A percentile compares a stretch with the other conserved stretches of the same genome.
These are phyloP conservation scores for Claviceps sp. DNA, from an alignment of 2,329 filamentous ascomycete species.

Conservation along the genomic window DNA sequence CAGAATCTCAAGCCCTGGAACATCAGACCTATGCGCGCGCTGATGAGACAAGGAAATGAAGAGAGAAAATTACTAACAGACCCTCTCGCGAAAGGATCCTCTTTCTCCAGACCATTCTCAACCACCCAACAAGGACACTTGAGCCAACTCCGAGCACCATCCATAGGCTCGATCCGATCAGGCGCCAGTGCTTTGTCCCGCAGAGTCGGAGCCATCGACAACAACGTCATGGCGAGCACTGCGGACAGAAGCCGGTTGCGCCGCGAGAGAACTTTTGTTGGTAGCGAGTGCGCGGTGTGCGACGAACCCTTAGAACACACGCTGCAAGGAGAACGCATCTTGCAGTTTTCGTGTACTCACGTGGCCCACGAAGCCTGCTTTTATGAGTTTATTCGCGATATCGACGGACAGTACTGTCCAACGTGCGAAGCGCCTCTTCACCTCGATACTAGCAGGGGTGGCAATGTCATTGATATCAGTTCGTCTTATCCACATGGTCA, in stretches of 20 bases:
- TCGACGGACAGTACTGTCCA: slow-evolving; percentile 87
- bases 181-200: slow-evolving; percentile 18
- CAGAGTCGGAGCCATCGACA: slow-evolving; percentile 24
- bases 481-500: slow-evolving; percentile 11
- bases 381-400: slow-evolving; percentile 94
- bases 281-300: slow-evolving; percentile 87
- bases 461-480: slow-evolving; percentile 90
- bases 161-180: slow-evolving; percentile 21
- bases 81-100: not conserved
- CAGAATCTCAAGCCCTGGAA: not conserved
- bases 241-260: slow-evolving; percentile 65
- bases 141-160: slow-evolving; percentile 19
- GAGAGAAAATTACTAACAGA: not conserved
- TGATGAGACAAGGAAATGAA: not conserved
- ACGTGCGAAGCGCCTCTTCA: slow-evolving; percentile 85
- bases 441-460: slow-evolving; percentile 81
- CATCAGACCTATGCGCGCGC: not conserved
- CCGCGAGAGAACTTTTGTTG: slow-evolving; percentile 88
- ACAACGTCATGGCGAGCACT: slow-evolving; percentile 30
- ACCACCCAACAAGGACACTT: slow-evolving; percentile 14
- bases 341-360: slow-evolving; percentile 94
- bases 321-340: slow-evolving; percentile 78
- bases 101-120: slow-evolving; percentile 10
- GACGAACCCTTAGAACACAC: slow-evolving; percentile 96
- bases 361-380: slow-evolving; percentile 97